Evolutionary conservation across 805 yeast species (phyloP).

Genomic region (Pichia ethanolica): DNA sequence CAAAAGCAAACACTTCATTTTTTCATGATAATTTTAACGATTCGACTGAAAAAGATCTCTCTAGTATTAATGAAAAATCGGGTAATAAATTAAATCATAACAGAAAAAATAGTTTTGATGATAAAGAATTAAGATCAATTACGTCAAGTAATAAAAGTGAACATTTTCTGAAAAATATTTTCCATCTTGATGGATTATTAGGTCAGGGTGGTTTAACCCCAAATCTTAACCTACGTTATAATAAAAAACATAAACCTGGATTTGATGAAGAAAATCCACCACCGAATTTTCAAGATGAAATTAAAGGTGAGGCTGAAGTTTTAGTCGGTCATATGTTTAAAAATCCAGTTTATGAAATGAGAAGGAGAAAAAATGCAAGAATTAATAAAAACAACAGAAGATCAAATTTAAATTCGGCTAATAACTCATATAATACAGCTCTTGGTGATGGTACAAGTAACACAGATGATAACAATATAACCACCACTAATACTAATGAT

Average conservation of each 20-base stretch:
- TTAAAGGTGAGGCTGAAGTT: constrained; percentile 47
- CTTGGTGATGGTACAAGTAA: neutral
- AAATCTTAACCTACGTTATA: constrained; percentile 3
- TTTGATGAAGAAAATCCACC: constrained; percentile 15
- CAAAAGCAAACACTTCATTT: no score
- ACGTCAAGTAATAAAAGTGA: neutral
- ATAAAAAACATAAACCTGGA: neutral
- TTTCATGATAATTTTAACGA: no score
- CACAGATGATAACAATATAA: neutral
- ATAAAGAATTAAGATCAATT: neutral
- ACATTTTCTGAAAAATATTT: constrained; percentile 9
- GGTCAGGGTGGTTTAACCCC: constrained; percentile 13
- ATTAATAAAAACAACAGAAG: neutral
- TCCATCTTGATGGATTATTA: constrained; percentile 11
- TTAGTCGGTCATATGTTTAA: constrained; percentile 30
- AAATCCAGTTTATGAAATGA: constrained; percentile 20
- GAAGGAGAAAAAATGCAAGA: constrained; percentile 3
- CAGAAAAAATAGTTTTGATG: neutral
- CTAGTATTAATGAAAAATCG: neutral
- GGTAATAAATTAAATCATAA: neutral
- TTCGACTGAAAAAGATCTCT: no score
- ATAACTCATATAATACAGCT: no score
- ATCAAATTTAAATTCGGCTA: no score
- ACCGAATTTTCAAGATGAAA: constrained; percentile 27
- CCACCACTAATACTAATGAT: neutral